A percentile compares a stretch with the other conserved stretches of the same genome.
These are phyloP conservation scores for Vaccinium macrocarpon DNA, from an alignment of 148 eudicot species.

Conservation along the genomic window DNA sequence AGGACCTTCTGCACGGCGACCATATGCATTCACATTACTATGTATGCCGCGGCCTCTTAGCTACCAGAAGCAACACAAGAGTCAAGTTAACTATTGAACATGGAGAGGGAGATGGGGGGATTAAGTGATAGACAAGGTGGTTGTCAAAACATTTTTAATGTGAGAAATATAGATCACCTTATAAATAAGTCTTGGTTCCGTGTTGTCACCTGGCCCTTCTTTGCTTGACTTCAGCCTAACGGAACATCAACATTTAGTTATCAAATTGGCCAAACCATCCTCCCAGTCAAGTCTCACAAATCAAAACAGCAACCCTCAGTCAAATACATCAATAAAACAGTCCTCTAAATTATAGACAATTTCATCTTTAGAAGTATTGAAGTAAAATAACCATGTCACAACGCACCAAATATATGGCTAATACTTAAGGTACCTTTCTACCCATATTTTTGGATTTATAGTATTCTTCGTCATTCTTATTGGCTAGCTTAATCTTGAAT, in stretches of 20 bases:
- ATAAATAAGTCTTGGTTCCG: slow-evolving; percentile 21
- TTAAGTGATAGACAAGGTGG: background rate
- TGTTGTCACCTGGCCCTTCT: slow-evolving; percentile 14
- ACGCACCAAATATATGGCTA: background rate
- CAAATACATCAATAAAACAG: background rate
- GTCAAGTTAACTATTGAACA: slow-evolving; percentile 13
- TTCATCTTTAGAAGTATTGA: background rate
- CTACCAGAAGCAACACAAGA: slow-evolving; percentile 41
- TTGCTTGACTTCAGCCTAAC: slow-evolving; percentile 40
- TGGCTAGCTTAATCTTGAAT: background rate
- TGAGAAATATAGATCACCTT: slow-evolving; percentile 26
- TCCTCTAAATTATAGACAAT: background rate
- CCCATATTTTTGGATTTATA: background rate
- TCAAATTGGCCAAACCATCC: background rate
- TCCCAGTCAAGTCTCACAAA: background rate
- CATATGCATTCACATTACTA: slow-evolving; percentile 32
- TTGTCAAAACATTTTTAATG: background rate
- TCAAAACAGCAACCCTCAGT: background rate
- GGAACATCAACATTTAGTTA: background rate
- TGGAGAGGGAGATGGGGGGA: too few species aligned
- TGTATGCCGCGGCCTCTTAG: slow-evolving; percentile 24
- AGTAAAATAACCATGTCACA: background rate
- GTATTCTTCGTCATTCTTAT: background rate
- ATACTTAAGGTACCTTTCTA: background rate
- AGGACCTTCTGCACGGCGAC: slow-evolving; percentile 32